Conservation (phyloP, 1,284 basidiomycete genomes). For the Fomitiporia mediterranea region DNA sequence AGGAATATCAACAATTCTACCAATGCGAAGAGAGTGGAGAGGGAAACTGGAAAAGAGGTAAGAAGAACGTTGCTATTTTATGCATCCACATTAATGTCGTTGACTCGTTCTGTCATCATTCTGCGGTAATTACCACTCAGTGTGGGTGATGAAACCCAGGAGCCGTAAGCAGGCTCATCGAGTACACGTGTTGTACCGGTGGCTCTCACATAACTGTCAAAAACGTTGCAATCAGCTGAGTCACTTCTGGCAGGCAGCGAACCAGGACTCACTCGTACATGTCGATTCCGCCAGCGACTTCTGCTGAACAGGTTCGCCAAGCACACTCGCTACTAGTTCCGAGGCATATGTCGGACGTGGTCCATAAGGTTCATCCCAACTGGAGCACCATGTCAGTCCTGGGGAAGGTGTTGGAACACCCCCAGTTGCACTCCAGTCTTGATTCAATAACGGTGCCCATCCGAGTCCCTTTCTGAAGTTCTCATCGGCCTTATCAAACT, state of each 20-base stretch:
- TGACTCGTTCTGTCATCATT: too few species aligned
- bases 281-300: neutral
- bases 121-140: too few species aligned
- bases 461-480: slow-evolving; percentile 4
- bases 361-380: neutral
- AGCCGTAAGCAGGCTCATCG: too few species aligned
- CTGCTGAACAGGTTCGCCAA: neutral
- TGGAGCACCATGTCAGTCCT: neutral
- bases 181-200: too few species aligned
- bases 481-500: slow-evolving; percentile 2
- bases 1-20: too few species aligned
- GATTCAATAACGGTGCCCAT: neutral
- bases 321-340: neutral
- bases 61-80: too few species aligned
- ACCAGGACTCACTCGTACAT: neutral
- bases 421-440: neutral
- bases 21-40: too few species aligned
- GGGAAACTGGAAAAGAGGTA: too few species aligned
- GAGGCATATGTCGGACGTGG: neutral
- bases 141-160: too few species aligned
- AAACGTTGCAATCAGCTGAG: neutral
- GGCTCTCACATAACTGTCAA: neutral
- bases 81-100: too few species aligned
- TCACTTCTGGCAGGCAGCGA: neutral
- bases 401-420: neutral